Percentiles rank a stretch among this genome's conserved stretches.
Conservation (phyloP, 805 yeast species). For the Debaryomyces maramus region DNA sequence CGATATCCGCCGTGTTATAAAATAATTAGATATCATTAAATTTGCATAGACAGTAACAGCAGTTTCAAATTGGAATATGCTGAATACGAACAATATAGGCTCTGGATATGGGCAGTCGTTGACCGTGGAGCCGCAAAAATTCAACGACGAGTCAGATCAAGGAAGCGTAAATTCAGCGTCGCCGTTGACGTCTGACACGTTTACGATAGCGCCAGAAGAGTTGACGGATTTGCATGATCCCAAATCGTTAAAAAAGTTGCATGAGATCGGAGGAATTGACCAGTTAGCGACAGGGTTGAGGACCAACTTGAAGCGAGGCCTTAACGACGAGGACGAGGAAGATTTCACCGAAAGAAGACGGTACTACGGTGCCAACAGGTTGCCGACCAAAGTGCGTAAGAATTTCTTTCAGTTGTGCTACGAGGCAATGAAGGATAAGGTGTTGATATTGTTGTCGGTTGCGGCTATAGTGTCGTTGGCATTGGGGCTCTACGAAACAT, state of each 20-base stretch:
- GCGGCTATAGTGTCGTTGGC: constrained; percentile 92
- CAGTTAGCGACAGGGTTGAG: constrained; percentile 29
- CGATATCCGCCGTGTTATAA: too few relatives aligned
- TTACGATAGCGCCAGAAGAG: constrained; percentile 20
- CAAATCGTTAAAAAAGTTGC: constrained; percentile 48
- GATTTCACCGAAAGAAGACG: constrained; percentile 36
- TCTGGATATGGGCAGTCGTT: neutral
- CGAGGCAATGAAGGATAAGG: constrained; percentile 90
- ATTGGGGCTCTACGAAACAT: constrained; percentile 87
- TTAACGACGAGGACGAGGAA: constrained; percentile 33
- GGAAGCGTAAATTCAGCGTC: constrained; percentile 13
- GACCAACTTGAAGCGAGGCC: constrained; percentile 43
- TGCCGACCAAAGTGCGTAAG: constrained; percentile 74
- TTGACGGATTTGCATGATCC: constrained; percentile 61
- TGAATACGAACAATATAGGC: too few relatives aligned
- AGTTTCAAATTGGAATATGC: too few relatives aligned
- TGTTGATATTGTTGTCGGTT: constrained; percentile 73
- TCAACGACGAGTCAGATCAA: constrained; percentile 2
- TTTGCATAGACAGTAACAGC: too few relatives aligned
- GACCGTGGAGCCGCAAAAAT: neutral
- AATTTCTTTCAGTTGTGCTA: constrained; percentile 66
- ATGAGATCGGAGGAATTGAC: constrained; percentile 48
- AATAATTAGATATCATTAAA: too few relatives aligned
- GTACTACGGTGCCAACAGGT: constrained; percentile 65
- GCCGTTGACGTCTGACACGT: constrained; percentile 16